Conservation (phyloP, 2,329 filamentous ascomycete genomes). For the Cladosporium sp. region DNA sequence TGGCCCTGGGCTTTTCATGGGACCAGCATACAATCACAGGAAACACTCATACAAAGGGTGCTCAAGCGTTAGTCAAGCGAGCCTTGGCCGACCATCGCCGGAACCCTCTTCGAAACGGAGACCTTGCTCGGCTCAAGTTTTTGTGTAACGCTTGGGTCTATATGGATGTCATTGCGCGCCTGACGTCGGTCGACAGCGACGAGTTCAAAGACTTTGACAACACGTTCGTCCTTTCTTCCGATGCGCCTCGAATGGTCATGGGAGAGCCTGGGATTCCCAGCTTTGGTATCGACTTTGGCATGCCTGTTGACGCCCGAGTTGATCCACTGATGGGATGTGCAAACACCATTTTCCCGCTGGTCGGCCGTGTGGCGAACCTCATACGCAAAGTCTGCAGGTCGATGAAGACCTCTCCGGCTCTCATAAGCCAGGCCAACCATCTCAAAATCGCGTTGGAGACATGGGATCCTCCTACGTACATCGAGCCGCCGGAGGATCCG, state of each 20-base stretch:
- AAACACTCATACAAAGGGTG: constrained; percentile 65
- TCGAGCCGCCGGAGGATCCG: constrained; percentile 61
- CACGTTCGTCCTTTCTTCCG: constrained; percentile 35
- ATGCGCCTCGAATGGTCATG: constrained; percentile 32
- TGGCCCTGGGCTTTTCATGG: constrained; percentile 67
- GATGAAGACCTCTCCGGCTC: constrained; percentile 54
- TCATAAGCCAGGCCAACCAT: constrained; percentile 59
- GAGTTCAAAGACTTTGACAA: constrained; percentile 53
- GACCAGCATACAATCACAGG: constrained; percentile 66
- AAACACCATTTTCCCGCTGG: constrained; percentile 62
- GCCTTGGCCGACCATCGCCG: constrained; percentile 49
- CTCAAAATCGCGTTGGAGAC: constrained; percentile 57
- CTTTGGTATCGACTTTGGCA: constrained; percentile 35
- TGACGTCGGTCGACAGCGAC: constrained; percentile 59
- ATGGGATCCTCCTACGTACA: constrained; percentile 56
- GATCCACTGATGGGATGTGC: constrained; percentile 70
- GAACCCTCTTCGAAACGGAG: constrained; percentile 39
- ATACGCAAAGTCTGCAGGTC: constrained; percentile 57
- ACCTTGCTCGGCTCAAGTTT: constrained; percentile 57
- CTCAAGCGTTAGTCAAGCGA: constrained; percentile 59
- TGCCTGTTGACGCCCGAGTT: constrained; percentile 48
- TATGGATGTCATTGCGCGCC: constrained; percentile 66
- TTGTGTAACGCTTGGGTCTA: constrained; percentile 70
- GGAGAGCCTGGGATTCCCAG: constrained; percentile 22
- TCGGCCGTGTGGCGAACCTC: constrained; percentile 62